phyloP scores from a whole-genome alignment of 2,329 filamentous ascomycete species.

The Aspergillus fumigatiaffinis region DNA sequence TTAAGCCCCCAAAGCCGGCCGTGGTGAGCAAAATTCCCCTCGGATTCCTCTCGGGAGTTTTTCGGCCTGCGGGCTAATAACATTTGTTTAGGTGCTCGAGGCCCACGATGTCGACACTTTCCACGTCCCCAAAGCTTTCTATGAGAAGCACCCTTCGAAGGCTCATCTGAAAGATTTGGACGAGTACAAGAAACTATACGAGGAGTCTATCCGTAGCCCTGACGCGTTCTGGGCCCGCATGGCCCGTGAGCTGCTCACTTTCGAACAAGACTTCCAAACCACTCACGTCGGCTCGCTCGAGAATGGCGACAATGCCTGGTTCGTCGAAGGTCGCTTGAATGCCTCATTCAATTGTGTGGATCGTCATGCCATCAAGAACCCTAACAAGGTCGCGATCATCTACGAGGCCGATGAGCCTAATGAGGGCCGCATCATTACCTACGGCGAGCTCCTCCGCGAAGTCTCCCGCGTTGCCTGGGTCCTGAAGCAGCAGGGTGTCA shows the following conservation, averaged over 20 bases:
- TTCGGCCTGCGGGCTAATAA: slow-evolving; percentile 10
- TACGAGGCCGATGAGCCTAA: slow-evolving; percentile 93
- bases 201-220: slow-evolving; percentile 85
- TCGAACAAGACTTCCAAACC: slow-evolving; percentile 88
- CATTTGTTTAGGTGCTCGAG: slow-evolving; percentile 37
- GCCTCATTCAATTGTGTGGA: slow-evolving; percentile 98
- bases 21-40: slow-evolving; percentile 34
- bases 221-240: slow-evolving; percentile 83
- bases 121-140: slow-evolving; percentile 56
- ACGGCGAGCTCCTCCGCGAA: slow-evolving; percentile 86
- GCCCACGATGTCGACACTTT: slow-evolving; percentile 48
- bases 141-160: slow-evolving; percentile 57
- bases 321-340: slow-evolving; percentile 87
- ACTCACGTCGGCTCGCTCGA: slow-evolving; percentile 72
- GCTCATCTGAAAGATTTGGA: slow-evolving; percentile 58
- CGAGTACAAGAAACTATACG: slow-evolving; percentile 62
- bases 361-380: slow-evolving; percentile 91
- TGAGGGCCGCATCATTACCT: slow-evolving; percentile 86
- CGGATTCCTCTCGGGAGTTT: background rate
- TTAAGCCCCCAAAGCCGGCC: slow-evolving; percentile 31
- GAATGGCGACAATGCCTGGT: slow-evolving; percentile 88
- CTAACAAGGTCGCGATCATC: slow-evolving; percentile 91
- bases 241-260: slow-evolving; percentile 84
- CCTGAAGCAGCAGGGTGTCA: slow-evolving; percentile 90
- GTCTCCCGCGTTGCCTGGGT: slow-evolving; percentile 84